These are phyloP conservation scores for Hypericum perforatum DNA, from an alignment of 345 rosid species.

Conservation along the genomic window DNA sequence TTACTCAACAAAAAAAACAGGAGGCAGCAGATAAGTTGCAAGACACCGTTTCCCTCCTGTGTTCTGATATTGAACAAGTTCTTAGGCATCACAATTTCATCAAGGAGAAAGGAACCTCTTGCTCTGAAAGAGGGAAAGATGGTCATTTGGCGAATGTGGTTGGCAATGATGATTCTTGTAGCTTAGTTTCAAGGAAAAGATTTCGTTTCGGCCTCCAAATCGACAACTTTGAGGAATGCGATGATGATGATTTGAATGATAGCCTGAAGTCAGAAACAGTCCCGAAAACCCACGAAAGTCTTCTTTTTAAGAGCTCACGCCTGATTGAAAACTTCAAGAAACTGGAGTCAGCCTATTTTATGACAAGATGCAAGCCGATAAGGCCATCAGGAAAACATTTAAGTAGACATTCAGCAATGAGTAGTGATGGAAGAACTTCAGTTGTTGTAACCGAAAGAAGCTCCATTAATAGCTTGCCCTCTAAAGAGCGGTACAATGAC, in stretches of 20 bases:
- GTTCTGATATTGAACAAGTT: conserved; percentile 78
- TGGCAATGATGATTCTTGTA: conserved; percentile 39
- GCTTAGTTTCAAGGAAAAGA: conserved; percentile 62
- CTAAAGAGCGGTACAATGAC: conserved; percentile 36
- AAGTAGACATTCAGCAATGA: conserved; percentile 42
- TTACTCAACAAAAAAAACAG: conserved; percentile 61
- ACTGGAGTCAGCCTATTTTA: conserved; percentile 74
- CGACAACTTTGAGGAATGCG: conserved; percentile 33
- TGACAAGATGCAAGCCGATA: conserved; percentile 57
- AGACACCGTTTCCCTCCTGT: conserved; percentile 57
- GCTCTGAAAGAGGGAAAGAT: conserved; percentile 32
- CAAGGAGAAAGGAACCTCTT: conserved; percentile 40
- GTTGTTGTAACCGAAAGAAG: conserved; percentile 65
- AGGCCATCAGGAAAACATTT: conserved; percentile 41
- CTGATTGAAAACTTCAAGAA: conserved; percentile 88
- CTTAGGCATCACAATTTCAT: conserved; percentile 41
- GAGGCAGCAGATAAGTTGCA: conserved; percentile 66
- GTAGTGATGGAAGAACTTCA: conserved; percentile 74
- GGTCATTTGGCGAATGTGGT: conserved; percentile 29
- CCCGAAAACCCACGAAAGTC: conserved; percentile 40
- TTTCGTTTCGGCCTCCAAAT: conserved; percentile 34
- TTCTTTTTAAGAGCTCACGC: conserved; percentile 52
- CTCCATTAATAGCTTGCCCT: conserved; percentile 45
- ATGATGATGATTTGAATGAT: conserved; percentile 34
- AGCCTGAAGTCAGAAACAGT: conserved; percentile 26